Percentiles rank a stretch among this genome's conserved stretches.
These are phyloP conservation scores for Euphorbia lathyris DNA, from an alignment of 345 rosid genomes.

Conservation along the genomic window DNA sequence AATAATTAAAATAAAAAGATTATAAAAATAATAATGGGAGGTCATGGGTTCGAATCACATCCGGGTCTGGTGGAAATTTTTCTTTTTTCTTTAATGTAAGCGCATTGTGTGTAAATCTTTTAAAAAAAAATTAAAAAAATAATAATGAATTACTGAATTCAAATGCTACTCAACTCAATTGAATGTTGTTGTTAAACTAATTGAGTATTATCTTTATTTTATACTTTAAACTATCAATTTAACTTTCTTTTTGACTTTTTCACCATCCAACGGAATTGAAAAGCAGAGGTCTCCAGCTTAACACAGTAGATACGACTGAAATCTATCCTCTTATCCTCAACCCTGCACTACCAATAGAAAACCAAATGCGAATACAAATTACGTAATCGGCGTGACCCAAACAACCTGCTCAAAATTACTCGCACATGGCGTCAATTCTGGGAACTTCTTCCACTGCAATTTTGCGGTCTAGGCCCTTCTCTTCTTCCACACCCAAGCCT, in stretches of 20 bases:
- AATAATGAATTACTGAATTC: too few species aligned
- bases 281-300: background rate
- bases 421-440: slow-evolving; percentile 65
- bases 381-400: background rate
- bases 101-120: too few species aligned
- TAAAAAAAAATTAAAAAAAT: too few species aligned
- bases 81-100: too few species aligned
- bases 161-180: too few species aligned
- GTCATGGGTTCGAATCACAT: too few species aligned
- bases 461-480: slow-evolving; percentile 51
- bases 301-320: background rate
- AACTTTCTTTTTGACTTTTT: background rate
- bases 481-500: slow-evolving; percentile 39
- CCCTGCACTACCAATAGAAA: slow-evolving; percentile 26
- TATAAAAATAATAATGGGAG: too few species aligned
- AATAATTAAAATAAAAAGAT: too few species aligned
- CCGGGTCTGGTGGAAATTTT: too few species aligned
- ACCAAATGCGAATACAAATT: slow-evolving; percentile 2
- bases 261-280: background rate
- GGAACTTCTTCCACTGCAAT: slow-evolving; percentile 58
- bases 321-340: slow-evolving; percentile 68
- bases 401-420: background rate
- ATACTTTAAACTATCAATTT: too few species aligned
- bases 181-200: too few species aligned
- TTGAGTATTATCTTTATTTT: too few species aligned